Percentiles rank a stretch among this genome's conserved stretches.
phyloP scores from a whole-genome alignment of 225 moss, liverwort and hornwort genomes.

The Rhytidiadelphus loreus region DNA sequence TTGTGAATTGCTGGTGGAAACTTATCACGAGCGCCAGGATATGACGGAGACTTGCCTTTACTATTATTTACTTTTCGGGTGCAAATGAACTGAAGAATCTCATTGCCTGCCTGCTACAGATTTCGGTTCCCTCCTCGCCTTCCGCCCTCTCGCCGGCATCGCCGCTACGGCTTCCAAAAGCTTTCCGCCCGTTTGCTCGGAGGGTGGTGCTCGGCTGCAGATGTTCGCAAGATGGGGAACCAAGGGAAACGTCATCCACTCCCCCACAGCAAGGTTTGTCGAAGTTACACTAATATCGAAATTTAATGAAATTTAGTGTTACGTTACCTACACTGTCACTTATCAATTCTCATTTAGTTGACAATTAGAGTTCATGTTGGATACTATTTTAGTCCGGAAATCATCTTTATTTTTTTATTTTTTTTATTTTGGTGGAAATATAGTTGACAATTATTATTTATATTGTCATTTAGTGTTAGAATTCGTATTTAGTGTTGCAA shows the following conservation, averaged over 20 bases:
- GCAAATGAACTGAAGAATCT: background rate
- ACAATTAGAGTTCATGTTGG: background rate
- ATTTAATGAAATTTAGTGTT: background rate
- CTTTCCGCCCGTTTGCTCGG: background rate
- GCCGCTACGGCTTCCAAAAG: background rate
- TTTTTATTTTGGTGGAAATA: background rate
- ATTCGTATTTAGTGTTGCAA: background rate
- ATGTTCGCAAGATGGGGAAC: background rate
- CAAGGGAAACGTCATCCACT: background rate
- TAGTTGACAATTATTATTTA: background rate
- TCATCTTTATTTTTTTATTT: background rate
- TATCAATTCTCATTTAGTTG: background rate
- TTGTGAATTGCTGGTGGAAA: background rate
- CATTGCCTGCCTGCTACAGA: background rate
- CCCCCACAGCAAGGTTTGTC: no score
- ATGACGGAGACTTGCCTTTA: background rate
- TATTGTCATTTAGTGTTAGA: background rate
- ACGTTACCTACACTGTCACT: no score
- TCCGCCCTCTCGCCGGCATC: background rate
- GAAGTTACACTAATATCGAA: background rate
- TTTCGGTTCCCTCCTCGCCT: background rate
- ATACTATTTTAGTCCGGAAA: background rate
- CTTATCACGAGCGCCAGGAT: background rate
- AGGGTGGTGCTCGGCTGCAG: background rate
- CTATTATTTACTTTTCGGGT: background rate